phyloP scores from a whole-genome alignment of 495 filamentous ascomycete species.

The Aspergillus indologenus region DNA sequence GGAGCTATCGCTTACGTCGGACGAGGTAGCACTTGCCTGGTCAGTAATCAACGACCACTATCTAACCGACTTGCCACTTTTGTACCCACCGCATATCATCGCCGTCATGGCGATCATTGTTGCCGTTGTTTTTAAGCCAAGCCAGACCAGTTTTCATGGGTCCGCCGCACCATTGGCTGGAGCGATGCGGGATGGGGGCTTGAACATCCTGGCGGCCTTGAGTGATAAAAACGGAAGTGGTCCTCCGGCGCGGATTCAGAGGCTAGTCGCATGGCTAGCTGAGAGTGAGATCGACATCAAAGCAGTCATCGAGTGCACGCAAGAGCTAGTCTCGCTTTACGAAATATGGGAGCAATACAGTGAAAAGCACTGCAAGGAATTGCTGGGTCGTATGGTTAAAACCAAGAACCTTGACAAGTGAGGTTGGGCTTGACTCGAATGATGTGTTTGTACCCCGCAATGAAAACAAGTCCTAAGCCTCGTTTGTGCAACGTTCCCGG shows the following conservation, averaged over 20 bases:
- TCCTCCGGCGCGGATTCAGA: constrained; percentile 59
- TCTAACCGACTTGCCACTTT: constrained; percentile 85
- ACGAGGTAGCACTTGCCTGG: constrained; percentile 77
- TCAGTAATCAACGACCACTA: constrained; percentile 95
- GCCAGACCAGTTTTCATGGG: constrained; percentile 43
- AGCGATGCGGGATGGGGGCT: constrained; percentile 39
- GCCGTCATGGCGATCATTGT: constrained; percentile 88
- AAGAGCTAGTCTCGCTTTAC: constrained; percentile 94
- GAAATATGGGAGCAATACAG: constrained; percentile 87
- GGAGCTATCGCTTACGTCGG: constrained; percentile 66
- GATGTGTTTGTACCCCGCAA: neutral
- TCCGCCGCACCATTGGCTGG: constrained; percentile 39
- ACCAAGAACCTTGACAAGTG: constrained; percentile 75
- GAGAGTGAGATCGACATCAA: constrained; percentile 92
- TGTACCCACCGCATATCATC: constrained; percentile 86
- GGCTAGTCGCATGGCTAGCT: constrained; percentile 79
- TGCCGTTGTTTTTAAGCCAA: constrained; percentile 70
- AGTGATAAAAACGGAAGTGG: constrained; percentile 35
- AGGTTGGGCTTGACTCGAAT: constrained; percentile 11
- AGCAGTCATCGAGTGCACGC: constrained; percentile 86
- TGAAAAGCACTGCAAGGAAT: constrained; percentile 75
- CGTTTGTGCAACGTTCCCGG: neutral
- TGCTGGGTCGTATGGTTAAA: constrained; percentile 81
- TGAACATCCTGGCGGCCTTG: constrained; percentile 41
- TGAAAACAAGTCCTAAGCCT: neutral